These are phyloP conservation scores for Castanospermum australe DNA, from an alignment of 306 rosid genomes.

Conservation along the genomic window DNA sequence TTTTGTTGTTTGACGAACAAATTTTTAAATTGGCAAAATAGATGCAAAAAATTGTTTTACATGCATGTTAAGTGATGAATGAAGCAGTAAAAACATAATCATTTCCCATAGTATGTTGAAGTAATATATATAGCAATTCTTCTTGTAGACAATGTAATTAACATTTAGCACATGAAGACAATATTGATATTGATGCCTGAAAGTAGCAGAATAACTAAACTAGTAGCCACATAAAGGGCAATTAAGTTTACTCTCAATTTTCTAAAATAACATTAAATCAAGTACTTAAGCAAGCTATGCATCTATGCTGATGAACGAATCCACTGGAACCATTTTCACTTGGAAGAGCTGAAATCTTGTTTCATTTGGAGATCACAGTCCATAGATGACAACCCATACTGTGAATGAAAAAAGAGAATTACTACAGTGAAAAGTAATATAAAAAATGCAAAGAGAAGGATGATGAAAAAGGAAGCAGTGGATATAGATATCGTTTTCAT, in stretches of 20 bases:
- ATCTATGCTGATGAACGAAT: not conserved
- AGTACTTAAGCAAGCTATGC: not conserved
- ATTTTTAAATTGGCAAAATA: not conserved
- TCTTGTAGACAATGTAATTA: not conserved
- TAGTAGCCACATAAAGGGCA: not conserved
- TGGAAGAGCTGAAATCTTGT: not conserved
- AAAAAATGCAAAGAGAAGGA: too few species aligned
- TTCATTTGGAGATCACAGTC: not conserved
- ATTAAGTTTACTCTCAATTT: not conserved
- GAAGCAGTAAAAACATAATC: not conserved
- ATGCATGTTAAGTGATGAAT: not conserved
- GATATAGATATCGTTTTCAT: not conserved
- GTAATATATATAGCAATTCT: not conserved
- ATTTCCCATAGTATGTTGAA: not conserved
- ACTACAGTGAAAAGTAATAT: not conserved
- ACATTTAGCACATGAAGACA: not conserved
- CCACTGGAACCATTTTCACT: not conserved
- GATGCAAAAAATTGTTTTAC: not conserved
- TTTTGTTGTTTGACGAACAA: not conserved
- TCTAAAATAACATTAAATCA: not conserved
- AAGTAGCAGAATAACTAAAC: not conserved
- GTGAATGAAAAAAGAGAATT: constrained; percentile 3
- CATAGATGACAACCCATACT: not conserved
- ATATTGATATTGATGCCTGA: not conserved
- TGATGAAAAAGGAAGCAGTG: too few species aligned